phyloP scores from a whole-genome alignment of 176 grass and related monocot species.

The Lolium rigidum region DNA sequence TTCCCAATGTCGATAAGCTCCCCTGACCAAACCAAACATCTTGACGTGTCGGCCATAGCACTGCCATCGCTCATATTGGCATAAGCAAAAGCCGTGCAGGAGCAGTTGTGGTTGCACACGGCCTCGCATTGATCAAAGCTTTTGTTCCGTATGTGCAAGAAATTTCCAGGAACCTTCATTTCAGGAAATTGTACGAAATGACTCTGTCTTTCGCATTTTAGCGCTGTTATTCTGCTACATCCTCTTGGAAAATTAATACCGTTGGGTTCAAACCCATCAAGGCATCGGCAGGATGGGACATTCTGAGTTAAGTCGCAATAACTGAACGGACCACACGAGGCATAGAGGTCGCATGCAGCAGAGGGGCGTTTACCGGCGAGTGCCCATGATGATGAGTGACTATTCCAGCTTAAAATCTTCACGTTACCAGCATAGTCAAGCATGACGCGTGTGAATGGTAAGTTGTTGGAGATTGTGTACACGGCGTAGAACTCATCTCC shows the following conservation, averaged over 20 bases:
- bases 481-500: background rate
- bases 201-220: too few species aligned
- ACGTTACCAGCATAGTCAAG: slow-evolving; percentile 32
- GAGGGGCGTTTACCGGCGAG: rapidly evolving
- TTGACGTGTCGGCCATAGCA: background rate
- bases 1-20: slow-evolving; percentile 45
- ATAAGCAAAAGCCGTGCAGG: slow-evolving; percentile 51
- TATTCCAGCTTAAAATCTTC: background rate
- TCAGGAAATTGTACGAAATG: background rate
- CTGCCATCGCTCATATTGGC: background rate
- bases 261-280: slow-evolving; percentile 38
- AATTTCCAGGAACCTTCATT: background rate
- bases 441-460: background rate
- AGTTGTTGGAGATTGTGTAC: background rate
- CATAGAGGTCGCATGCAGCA: slow-evolving; percentile 5
- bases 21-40: slow-evolving; percentile 53
- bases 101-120: slow-evolving; percentile 35
- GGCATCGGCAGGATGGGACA: slow-evolving; percentile 34
- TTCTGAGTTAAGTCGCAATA: slow-evolving; percentile 22
- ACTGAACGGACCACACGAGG: slow-evolving; percentile 42
- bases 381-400: background rate
- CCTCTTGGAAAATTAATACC: background rate
- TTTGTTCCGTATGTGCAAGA: slow-evolving; percentile 36
- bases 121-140: slow-evolving; percentile 43
- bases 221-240: too few species aligned